Percentiles rank a stretch among this genome's conserved stretches.
Evolutionary conservation across 1,139 yeast genomes (phyloP).

Genomic region (Lodderomyces metapsilosis): DNA sequence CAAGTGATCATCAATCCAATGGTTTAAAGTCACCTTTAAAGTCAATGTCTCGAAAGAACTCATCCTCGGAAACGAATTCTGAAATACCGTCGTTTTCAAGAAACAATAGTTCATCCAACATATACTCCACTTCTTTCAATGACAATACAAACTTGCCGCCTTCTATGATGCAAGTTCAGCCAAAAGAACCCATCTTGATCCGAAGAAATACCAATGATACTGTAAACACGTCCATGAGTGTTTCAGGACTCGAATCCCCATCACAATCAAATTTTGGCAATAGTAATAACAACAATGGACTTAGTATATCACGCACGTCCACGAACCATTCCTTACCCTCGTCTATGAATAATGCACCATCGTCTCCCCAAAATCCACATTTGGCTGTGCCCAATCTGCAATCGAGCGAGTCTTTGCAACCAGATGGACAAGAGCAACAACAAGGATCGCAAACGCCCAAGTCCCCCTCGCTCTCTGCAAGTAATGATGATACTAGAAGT

Average conservation of each 20-base stretch:
- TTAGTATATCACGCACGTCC: slow-evolving; percentile 28
- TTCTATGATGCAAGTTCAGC: slow-evolving; percentile 65
- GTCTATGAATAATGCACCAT: slow-evolving; percentile 17
- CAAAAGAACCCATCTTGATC: slow-evolving; percentile 64
- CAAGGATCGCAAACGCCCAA: slow-evolving; percentile 5
- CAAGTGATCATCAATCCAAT: slow-evolving; percentile 15
- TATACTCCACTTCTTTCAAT: slow-evolving; percentile 12
- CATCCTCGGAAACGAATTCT: slow-evolving; percentile 16
- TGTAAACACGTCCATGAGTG: slow-evolving; percentile 12
- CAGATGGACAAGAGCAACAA: neutral
- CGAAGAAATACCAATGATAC: slow-evolving; percentile 39
- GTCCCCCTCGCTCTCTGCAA: slow-evolving; percentile 8
- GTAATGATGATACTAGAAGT: slow-evolving; percentile 10
- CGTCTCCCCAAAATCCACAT: slow-evolving; percentile 23
- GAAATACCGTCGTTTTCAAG: slow-evolving; percentile 14
- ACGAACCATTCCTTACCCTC: slow-evolving; percentile 34
- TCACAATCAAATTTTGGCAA: slow-evolving; percentile 8
- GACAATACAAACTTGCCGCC: slow-evolving; percentile 49
- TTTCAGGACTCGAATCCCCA: slow-evolving; percentile 13
- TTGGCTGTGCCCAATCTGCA: neutral
- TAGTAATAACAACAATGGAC: slow-evolving; percentile 11
- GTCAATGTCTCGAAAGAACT: slow-evolving; percentile 39
- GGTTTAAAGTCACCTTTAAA: slow-evolving; percentile 30
- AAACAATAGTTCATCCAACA: slow-evolving; percentile 13
- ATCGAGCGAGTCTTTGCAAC: neutral